These are phyloP conservation scores for Inonotus obliquus DNA, from an alignment of 1,284 basidiomycete genomes.

Conservation along the genomic window DNA sequence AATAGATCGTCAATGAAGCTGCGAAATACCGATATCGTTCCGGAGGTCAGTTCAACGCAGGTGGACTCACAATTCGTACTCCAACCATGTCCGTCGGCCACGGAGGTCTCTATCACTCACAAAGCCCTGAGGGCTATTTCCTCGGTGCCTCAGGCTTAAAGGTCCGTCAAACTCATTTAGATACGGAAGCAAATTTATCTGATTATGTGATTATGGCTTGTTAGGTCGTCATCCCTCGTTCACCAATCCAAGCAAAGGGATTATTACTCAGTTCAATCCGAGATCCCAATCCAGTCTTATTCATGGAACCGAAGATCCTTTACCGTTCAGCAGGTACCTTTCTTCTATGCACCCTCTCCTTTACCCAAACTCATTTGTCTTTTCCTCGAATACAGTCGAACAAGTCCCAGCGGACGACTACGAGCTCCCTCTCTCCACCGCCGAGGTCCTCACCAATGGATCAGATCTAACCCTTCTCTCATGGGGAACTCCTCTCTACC, in stretches of 20 bases:
- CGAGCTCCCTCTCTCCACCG: slow-evolving; percentile 72
- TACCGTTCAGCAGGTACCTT: slow-evolving; percentile 71
- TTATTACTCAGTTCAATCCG: slow-evolving; percentile 81
- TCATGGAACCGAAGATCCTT: slow-evolving; percentile 92
- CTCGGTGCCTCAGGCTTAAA: slow-evolving; percentile 88
- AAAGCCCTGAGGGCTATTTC: slow-evolving; percentile 93
- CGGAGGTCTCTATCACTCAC: slow-evolving; percentile 91
- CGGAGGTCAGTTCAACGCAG: slow-evolving; percentile 79
- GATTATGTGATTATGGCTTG: neutral
- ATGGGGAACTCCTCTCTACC: slow-evolving; percentile 91
- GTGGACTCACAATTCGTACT: slow-evolving; percentile 82
- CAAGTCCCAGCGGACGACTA: slow-evolving; percentile 90
- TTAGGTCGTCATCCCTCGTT: slow-evolving; percentile 86
- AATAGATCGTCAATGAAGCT: slow-evolving; percentile 89
- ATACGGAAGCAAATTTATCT: neutral
- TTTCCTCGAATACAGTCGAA: slow-evolving; percentile 54
- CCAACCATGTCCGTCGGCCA: slow-evolving; percentile 91
- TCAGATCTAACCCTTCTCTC: slow-evolving; percentile 84
- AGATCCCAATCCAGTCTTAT: slow-evolving; percentile 90
- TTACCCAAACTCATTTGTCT: neutral
- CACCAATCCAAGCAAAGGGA: slow-evolving; percentile 93
- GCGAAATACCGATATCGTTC: slow-evolving; percentile 91
- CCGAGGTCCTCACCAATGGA: slow-evolving; percentile 73
- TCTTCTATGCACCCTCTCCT: slow-evolving; percentile 2
- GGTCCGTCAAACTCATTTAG: slow-evolving; percentile 37